Percentiles rank a stretch among this genome's conserved stretches.
Evolutionary conservation across 2,329 filamentous ascomycete genomes (phyloP).

Genomic region (Colletotrichum simmondsii): DNA sequence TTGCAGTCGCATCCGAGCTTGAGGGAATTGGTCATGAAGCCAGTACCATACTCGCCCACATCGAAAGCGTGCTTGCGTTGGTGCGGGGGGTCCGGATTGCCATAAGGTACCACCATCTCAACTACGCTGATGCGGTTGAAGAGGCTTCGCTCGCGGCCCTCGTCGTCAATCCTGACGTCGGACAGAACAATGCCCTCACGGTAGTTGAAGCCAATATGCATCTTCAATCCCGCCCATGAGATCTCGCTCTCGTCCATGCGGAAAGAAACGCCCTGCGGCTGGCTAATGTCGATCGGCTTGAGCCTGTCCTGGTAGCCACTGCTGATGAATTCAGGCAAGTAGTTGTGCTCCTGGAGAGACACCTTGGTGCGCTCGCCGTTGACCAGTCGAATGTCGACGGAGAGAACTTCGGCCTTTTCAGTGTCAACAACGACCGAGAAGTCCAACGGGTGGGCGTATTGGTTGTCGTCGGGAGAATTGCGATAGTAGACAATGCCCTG

Average conservation of each 20-base stretch:
- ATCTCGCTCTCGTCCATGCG: conserved; percentile 56
- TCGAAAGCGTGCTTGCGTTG: conserved; percentile 18
- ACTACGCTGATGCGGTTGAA: conserved; percentile 25
- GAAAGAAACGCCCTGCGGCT: conserved; percentile 76
- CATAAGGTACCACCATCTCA: conserved; percentile 17
- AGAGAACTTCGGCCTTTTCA: conserved; percentile 55
- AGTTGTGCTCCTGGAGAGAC: conserved; percentile 63
- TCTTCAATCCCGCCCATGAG: conserved; percentile 69
- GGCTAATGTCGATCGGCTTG: conserved; percentile 78
- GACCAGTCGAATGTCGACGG: conserved; percentile 56
- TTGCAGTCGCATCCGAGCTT: conserved; percentile 74
- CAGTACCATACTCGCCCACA: conserved; percentile 14
- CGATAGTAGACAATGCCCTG: conserved; percentile 87
- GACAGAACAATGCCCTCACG: conserved; percentile 67
- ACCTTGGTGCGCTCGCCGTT: conserved; percentile 69
- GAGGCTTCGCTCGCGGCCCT: conserved; percentile 7
- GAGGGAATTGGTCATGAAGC: conserved; percentile 69
- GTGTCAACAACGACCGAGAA: conserved; percentile 59
- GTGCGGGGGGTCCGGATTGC: conserved; percentile 15
- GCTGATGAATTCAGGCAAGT: conserved; percentile 64
- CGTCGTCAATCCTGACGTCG: conserved; percentile 55
- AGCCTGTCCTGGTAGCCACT: conserved; percentile 62
- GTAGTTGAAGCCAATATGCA: conserved; percentile 59
- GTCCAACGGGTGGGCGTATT: conserved; percentile 50
- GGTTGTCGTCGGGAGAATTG: conserved; percentile 72